Evolutionary conservation across 495 filamentous ascomycete genomes (phyloP).

Genomic region (Xylaria intraflava): DNA sequence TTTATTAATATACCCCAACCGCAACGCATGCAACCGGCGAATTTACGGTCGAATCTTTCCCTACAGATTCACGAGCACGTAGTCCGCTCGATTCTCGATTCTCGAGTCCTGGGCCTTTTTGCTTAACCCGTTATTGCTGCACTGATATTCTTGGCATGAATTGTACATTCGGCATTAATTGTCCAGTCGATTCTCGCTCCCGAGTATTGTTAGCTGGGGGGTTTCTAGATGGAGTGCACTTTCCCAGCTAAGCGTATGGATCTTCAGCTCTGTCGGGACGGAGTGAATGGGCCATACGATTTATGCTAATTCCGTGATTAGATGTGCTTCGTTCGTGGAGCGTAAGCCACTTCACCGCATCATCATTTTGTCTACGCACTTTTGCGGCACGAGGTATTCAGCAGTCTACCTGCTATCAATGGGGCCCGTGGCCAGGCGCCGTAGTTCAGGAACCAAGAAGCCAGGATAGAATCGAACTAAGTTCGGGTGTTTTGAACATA

Average conservation of each 20-base stretch:
- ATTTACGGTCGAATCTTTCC: not conserved
- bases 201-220: not conserved
- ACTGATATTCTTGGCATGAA: not conserved
- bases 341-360: not conserved
- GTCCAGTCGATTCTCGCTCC: not conserved
- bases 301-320: not conserved
- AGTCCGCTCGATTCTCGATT: not conserved
- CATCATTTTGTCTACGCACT: not conserved
- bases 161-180: not conserved
- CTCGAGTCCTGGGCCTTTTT: not conserved
- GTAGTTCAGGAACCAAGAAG: not conserved
- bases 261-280: not conserved
- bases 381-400: not conserved
- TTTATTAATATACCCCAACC: not conserved
- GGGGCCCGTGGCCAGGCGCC: not conserved
- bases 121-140: not conserved
- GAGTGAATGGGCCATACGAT: not conserved
- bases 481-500: not conserved
- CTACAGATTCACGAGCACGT: not conserved
- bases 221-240: not conserved
- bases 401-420: not conserved
- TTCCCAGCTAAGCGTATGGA: not conserved
- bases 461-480: not conserved
- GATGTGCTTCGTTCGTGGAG: not conserved
- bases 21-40: not conserved